Evolutionary conservation across 495 filamentous ascomycete species (phyloP), one percentile per base, ranked within the genome.

Genomic region (Neurospora intermedia): DNA sequence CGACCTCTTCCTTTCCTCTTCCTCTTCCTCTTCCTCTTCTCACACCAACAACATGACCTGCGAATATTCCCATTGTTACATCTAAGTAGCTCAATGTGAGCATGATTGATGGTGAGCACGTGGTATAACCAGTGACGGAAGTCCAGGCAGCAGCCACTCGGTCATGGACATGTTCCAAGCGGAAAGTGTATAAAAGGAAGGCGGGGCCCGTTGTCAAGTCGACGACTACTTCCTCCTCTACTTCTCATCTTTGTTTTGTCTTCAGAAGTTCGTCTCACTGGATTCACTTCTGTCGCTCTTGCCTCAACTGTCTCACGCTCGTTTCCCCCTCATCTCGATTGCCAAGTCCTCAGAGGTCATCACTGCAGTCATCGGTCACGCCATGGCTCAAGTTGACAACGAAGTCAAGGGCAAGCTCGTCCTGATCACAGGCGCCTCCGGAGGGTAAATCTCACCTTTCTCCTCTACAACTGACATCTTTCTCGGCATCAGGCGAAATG

Each of bases 341-440:
- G 54, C 54, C 23, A 35, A 31, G 27, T 20, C 41, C 4, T 38
- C 41, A 48, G 38, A 1, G 7, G 39, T 38, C 35, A 38, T 38
- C 27, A 31, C 35, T 5, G 35, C 46, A 48, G 42, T 39, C 10
- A 20, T 20, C 46, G 41, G 42, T 39, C 10, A 20, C 38, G 23
- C 72, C 66, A 81, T 81, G 79, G 31, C 77, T 2, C 69, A 45
- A 59, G 71, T 82, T 35, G 79, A 87, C 74, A 89, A 90, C 76
- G 83, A 86, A 42, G 82, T 90, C 71, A 80, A 77, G 23, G 89
- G 88, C 74, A 86, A 87, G 62, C 82, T 91, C 20, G 89, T 88
- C 73, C 85, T 91, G 6, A 85, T 91, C 73, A 91, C 89, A 4
- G 89, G 89, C 27, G 89, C 89, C 74, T 90, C 89, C 40, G 89